Conservation (phyloP, 2,329 filamentous ascomycete species). For the Fusarium multiceps region DNA sequence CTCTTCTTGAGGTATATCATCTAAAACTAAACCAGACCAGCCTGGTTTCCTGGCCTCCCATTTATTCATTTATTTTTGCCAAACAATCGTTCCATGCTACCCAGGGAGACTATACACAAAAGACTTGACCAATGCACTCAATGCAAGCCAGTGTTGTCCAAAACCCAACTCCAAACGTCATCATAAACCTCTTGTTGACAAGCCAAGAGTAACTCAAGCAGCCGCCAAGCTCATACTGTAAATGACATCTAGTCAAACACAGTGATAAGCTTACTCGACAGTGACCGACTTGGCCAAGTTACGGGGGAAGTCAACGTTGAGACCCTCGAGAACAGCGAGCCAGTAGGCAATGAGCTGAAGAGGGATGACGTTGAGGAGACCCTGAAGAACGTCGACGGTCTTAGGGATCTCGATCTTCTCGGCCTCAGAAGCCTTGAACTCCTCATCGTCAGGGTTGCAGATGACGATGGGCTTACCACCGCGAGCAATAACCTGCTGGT, state of each 20-base stretch:
- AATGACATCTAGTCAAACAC: slow-evolving; percentile 29
- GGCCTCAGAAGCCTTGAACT: slow-evolving; percentile 88
- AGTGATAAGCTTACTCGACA: slow-evolving; percentile 78
- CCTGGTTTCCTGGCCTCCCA: slow-evolving; percentile 37
- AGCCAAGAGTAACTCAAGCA: slow-evolving; percentile 36
- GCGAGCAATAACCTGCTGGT: slow-evolving; percentile 98
- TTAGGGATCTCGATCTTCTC: slow-evolving; percentile 98
- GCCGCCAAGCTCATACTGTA: slow-evolving; percentile 37
- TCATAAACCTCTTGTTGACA: slow-evolving; percentile 41
- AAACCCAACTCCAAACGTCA: slow-evolving; percentile 46
- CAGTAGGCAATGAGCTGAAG: slow-evolving; percentile 99
- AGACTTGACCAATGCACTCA: slow-evolving; percentile 37
- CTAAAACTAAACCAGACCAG: slow-evolving; percentile 42
- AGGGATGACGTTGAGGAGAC: slow-evolving; percentile 96
- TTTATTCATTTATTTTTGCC: slow-evolving; percentile 41
- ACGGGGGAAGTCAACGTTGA: slow-evolving; percentile 98
- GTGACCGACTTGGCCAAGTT: slow-evolving; percentile 99
- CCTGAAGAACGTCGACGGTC: slow-evolving; percentile 95
- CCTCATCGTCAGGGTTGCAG: slow-evolving; percentile 89
- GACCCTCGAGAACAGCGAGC: slow-evolving; percentile 93
- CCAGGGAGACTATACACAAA: slow-evolving; percentile 40
- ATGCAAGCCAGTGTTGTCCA: slow-evolving; percentile 45
- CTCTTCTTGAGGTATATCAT: slow-evolving; percentile 34
- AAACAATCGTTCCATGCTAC: slow-evolving; percentile 37
- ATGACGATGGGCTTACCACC: slow-evolving; percentile 97